phyloP scores from a whole-genome alignment of 176 grass and related monocot species.

The Secale cereale region DNA sequence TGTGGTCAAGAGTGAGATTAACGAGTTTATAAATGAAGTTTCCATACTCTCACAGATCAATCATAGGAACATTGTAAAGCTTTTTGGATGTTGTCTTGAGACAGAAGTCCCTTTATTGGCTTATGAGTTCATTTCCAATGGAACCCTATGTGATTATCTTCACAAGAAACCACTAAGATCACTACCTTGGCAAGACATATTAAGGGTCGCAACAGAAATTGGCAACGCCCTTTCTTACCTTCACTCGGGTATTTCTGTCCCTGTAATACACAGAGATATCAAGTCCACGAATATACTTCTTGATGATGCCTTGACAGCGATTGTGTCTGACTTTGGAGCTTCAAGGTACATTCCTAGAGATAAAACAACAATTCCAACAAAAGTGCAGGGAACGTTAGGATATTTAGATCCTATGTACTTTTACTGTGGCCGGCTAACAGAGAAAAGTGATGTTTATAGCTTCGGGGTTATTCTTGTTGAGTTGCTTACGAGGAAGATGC shows the following conservation, averaged over 20 bases:
- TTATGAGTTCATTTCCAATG: conserved; percentile 11
- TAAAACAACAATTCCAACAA: neutral
- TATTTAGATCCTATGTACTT: neutral
- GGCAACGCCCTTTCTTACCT: neutral
- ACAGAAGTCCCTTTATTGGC: conserved; percentile 1
- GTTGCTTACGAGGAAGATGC: neutral
- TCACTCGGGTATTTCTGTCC: neutral
- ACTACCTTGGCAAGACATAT: neutral
- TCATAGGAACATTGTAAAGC: neutral
- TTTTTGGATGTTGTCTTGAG: conserved; percentile 6
- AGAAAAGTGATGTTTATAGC: neutral
- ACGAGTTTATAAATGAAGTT: neutral
- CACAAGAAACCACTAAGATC: neutral
- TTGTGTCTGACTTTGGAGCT: neutral
- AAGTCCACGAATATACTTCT: conserved; percentile 8
- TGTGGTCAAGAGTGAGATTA: neutral
- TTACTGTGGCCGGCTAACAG: neutral
- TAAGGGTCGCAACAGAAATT: neutral
- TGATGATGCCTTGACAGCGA: neutral
- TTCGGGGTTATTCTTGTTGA: conserved; percentile 3
- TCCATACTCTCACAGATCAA: neutral
- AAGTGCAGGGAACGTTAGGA: neutral
- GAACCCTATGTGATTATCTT: conserved; percentile 6
- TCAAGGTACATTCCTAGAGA: neutral
- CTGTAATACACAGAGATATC: neutral